Evolutionary conservation across 2,329 filamentous ascomycete species (phyloP).

Genomic region (Phialophora chinensis): DNA sequence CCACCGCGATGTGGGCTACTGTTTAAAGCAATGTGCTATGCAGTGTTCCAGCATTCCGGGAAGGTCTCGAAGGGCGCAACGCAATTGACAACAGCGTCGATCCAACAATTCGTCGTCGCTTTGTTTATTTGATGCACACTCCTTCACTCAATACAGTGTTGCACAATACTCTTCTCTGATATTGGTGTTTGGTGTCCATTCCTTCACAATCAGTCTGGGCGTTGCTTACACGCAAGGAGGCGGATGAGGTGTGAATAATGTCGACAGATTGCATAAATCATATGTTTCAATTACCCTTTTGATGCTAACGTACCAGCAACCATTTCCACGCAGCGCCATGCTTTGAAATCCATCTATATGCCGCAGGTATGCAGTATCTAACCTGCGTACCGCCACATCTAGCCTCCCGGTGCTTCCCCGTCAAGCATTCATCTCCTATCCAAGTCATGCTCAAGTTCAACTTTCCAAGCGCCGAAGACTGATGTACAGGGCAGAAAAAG

Average conservation of each 20-base stretch:
- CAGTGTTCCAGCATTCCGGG: background rate
- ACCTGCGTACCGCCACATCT: background rate
- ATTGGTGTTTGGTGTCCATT: background rate
- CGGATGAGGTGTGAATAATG: background rate
- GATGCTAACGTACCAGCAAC: slow-evolving; percentile 11
- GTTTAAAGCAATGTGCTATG: background rate
- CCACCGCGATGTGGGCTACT: background rate
- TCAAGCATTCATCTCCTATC: slow-evolving; percentile 2
- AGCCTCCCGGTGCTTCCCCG: background rate
- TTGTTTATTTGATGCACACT: background rate
- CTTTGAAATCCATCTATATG: slow-evolving; percentile 4
- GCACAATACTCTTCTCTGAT: background rate
- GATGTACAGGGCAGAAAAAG: slow-evolving; percentile 8
- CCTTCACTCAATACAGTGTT: background rate
- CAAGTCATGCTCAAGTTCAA: background rate
- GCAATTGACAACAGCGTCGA: background rate
- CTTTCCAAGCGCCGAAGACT: background rate
- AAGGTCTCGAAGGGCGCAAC: background rate
- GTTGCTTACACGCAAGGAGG: background rate
- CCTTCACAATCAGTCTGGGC: background rate
- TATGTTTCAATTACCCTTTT: background rate
- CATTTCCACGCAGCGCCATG: slow-evolving; percentile 12
- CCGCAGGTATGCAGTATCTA: background rate
- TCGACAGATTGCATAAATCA: background rate
- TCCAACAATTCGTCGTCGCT: background rate